Percentiles rank a stretch among this genome's conserved stretches.
phyloP scores from a whole-genome alignment of 768 basidiomycete species.

The Boletus rubescentipes region DNA sequence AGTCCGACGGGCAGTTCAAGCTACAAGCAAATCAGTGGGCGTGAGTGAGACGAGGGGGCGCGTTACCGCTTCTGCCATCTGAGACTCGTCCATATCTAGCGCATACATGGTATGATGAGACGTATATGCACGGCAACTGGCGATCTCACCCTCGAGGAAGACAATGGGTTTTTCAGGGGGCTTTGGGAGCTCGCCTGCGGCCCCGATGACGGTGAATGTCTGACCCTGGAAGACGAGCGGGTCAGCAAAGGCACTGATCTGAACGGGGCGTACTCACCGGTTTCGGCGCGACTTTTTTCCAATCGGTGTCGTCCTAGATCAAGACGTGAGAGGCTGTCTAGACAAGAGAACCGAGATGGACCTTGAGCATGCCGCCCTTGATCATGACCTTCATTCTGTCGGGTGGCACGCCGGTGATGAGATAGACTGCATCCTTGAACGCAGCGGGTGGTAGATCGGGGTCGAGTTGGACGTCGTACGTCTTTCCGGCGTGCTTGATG shows the following conservation, averaged over 20 bases:
- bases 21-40: slow-evolving; percentile 35
- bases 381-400: slow-evolving; percentile 98
- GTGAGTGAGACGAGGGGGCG: not conserved
- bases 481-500: slow-evolving; percentile 89
- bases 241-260: not conserved
- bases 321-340: not conserved
- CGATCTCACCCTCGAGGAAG: slow-evolving; percentile 75
- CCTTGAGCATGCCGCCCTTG: slow-evolving; percentile 90
- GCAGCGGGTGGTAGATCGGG: slow-evolving; percentile 60
- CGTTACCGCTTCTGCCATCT: slow-evolving; percentile 77
- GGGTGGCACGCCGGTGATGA: slow-evolving; percentile 79
- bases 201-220: slow-evolving; percentile 90
- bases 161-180: slow-evolving; percentile 75
- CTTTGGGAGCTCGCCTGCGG: slow-evolving; percentile 89
- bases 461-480: slow-evolving; percentile 69
- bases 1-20: slow-evolving; percentile 81
- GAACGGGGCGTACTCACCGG: slow-evolving; percentile 47
- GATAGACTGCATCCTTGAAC: slow-evolving; percentile 85
- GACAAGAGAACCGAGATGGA: slow-evolving; percentile 25
- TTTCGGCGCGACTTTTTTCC: slow-evolving; percentile 83
- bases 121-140: not conserved
- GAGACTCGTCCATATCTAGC: slow-evolving; percentile 80
- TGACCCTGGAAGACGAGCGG: slow-evolving; percentile 57
- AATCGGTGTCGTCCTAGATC: slow-evolving; percentile 78
- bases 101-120: slow-evolving; percentile 15